A percentile compares a stretch with the other conserved stretches of the same genome.
Conservation (phyloP, 306 rosid genomes). For the Lathyrus tuberosus region DNA sequence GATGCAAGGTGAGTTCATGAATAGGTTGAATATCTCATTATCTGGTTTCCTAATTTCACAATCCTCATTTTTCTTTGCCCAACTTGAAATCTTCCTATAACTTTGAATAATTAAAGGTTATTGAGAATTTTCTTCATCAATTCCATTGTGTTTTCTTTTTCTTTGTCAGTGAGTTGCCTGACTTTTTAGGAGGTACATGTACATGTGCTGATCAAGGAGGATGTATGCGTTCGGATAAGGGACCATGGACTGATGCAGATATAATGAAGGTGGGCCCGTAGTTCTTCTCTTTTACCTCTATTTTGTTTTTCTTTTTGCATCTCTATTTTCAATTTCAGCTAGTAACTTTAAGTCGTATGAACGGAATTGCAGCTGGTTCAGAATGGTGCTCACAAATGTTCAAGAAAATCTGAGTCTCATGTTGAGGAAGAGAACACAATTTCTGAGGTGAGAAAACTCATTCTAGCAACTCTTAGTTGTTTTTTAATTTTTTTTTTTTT, state of each 20-base stretch:
- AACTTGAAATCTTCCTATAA: too few relatives aligned
- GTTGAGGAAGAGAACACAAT: conserved; percentile 46
- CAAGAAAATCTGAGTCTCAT: conserved; percentile 33
- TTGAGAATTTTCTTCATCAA: not conserved
- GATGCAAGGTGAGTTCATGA: conserved; percentile 71
- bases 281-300: not conserved
- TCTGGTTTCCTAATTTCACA: conserved; percentile 1
- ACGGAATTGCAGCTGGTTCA: conserved; percentile 75
- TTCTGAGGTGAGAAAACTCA: conserved; percentile 46
- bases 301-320: not conserved
- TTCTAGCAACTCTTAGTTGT: conserved; percentile 41
- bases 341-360: conserved; percentile 2
- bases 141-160: conserved; percentile 36
- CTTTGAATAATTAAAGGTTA: too few relatives aligned
- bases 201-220: conserved; percentile 85
- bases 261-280: conserved; percentile 52
- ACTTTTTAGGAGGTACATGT: conserved; percentile 88
- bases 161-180: conserved; percentile 80
- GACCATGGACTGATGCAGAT: conserved; percentile 85
- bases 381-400: conserved; percentile 74
- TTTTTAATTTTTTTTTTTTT: conserved; percentile 34
- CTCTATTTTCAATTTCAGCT: conserved; percentile 5
- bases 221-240: conserved; percentile 88
- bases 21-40: conserved; percentile 5
- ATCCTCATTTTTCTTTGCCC: too few relatives aligned